Evolutionary conservation across 2,329 filamentous ascomycete species (phyloP), one percentile per base, ranked within the genome.

Genomic region (Xylaria sp.): DNA sequence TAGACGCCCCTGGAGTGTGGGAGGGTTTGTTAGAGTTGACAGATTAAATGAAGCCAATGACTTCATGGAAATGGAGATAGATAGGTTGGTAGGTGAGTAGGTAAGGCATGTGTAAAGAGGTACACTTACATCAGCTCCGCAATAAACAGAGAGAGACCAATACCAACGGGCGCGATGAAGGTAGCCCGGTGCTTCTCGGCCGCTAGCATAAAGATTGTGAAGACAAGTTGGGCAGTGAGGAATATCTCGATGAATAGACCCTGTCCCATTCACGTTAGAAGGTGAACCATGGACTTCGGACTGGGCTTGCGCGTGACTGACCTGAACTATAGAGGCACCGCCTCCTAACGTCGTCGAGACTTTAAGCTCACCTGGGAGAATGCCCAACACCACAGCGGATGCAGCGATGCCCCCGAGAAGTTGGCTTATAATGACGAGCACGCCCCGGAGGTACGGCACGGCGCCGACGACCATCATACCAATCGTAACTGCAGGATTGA

Each of bases 171-270:
- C 0, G 88, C 89, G 3, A 91, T 80, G 75, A 84, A 90, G 0
- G 88, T 91, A 0, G 84, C 86, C 68, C 87, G 87, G 76, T 90
- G 88, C 76, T 91, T 90, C 72, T 90, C 87, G 6, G 84, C 85
- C 0, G 87, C 88, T 44, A 90, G 79, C 87, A 90, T 89, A 75
- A 87, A 84, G 61, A 88, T 84, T 3, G 86, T 84, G 46, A 88
- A 81, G 15, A 87, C 82, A 8, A 88, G 78, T 75, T 87, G 82
- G 0, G 84, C 81, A 1, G 86, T 88, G 25, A 88, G 79, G 70
- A 88, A 84, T 76, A 86, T 82, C 74, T 73, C 72, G 50, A 72
- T 73, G 64, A 73, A 72, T 23, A 73, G 57, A 2, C 72, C 72
- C 68, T 57, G 12, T 44, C 10, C 2, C 20, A 57, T 23, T 6